Evolutionary conservation across 2,329 filamentous ascomycete genomes (phyloP).

Genomic region (Zymoseptoria ardabiliae): DNA sequence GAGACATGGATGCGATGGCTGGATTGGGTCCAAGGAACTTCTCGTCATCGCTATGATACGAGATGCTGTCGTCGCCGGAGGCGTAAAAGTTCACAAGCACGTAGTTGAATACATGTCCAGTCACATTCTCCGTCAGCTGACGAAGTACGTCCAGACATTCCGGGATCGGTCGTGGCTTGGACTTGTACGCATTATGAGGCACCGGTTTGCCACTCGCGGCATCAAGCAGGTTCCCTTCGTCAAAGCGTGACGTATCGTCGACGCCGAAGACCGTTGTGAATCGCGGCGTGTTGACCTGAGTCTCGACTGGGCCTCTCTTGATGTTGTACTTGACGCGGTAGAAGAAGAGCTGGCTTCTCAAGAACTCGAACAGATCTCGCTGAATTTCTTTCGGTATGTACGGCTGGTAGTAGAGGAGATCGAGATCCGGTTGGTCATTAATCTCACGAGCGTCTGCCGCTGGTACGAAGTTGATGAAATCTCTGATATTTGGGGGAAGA

Average conservation of each 20-base stretch:
- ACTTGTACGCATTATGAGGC: conserved; percentile 44
- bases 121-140: conserved; percentile 56
- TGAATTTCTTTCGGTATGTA: conserved; percentile 55
- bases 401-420: conserved; percentile 68
- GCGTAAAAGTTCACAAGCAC: conserved; percentile 79
- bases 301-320: conserved; percentile 56
- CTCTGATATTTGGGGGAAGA: conserved; percentile 38
- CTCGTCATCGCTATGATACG: conserved; percentile 76
- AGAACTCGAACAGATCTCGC: conserved; percentile 59
- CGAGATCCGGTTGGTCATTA: conserved; percentile 61
- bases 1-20: conserved; percentile 65
- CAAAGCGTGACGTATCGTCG: conserved; percentile 58
- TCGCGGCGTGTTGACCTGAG: conserved; percentile 55
- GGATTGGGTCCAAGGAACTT: conserved; percentile 63
- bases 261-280: conserved; percentile 56
- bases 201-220: conserved; percentile 35
- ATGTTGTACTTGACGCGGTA: conserved; percentile 45
- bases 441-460: conserved; percentile 49
- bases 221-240: conserved; percentile 34
- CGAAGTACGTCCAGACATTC: conserved; percentile 60
- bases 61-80: conserved; percentile 67
- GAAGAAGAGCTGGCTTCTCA: conserved; percentile 59
- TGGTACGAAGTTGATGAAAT: conserved; percentile 35
- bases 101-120: conserved; percentile 66
- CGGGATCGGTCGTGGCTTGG: conserved; percentile 60